phyloP scores from a whole-genome alignment of 495 filamentous ascomycete species.

The Chaetomidium leptoderma region DNA sequence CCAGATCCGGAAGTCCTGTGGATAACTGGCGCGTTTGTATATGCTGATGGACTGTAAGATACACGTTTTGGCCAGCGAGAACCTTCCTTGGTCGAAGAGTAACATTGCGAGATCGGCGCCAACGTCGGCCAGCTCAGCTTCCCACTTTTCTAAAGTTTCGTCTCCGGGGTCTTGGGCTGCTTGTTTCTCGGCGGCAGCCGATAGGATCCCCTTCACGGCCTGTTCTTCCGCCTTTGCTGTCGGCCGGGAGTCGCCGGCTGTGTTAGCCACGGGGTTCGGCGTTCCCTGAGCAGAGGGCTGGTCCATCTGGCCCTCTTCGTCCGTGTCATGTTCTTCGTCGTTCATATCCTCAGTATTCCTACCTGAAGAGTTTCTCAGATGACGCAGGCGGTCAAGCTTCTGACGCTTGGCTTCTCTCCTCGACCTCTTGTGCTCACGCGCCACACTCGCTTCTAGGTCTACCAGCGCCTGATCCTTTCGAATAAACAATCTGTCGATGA shows the following conservation, averaged over 20 bases:
- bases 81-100: slow-evolving; percentile 7
- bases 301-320: no score
- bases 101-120: background rate
- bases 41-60: background rate
- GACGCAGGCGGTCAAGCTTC: background rate
- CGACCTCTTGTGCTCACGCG: background rate
- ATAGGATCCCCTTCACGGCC: background rate
- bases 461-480: background rate
- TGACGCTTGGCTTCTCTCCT: background rate
- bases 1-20: background rate
- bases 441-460: background rate
- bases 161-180: no score
- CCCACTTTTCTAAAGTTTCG: background rate
- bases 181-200: background rate
- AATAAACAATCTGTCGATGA: background rate
- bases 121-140: background rate
- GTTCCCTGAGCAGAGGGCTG: no score
- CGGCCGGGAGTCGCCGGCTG: no score
- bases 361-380: background rate
- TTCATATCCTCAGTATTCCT: background rate
- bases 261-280: no score
- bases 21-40: background rate
- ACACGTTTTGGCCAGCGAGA: background rate
- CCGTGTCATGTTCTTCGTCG: background rate
- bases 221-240: no score